Conservation (phyloP, 345 rosid species). For the Eucalyptus guilfoylei region DNA sequence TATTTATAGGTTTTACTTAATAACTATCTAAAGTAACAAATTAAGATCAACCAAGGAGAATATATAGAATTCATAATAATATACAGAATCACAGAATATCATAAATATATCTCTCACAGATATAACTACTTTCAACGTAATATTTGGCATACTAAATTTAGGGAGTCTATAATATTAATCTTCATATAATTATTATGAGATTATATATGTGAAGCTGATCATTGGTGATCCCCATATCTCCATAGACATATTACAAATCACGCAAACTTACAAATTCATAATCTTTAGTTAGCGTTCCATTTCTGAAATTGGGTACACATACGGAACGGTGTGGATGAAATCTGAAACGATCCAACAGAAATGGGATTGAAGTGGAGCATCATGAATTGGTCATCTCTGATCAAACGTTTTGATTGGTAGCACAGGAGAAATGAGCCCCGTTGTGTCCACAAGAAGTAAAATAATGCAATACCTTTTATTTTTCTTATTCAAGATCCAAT, state of each 20-base stretch:
- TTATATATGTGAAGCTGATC: background rate
- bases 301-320: background rate
- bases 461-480: background rate
- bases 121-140: background rate
- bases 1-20: too few species aligned
- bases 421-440: background rate
- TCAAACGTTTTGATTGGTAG: background rate
- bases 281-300: background rate
- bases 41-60: background rate
- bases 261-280: background rate
- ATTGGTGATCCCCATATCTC: background rate
- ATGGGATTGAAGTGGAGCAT: background rate
- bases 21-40: too few species aligned
- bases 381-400: background rate
- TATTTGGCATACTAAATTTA: background rate
- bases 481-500: background rate
- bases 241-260: background rate
- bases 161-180: too few species aligned
- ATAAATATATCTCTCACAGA: background rate
- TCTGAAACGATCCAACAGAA: background rate
- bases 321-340: background rate
- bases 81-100: too few species aligned
- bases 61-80: too few species aligned
- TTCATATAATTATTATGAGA: background rate
- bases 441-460: background rate